Conservation (phyloP, 2,329 filamentous ascomycete species). For the Grosmannia penicillata region DNA sequence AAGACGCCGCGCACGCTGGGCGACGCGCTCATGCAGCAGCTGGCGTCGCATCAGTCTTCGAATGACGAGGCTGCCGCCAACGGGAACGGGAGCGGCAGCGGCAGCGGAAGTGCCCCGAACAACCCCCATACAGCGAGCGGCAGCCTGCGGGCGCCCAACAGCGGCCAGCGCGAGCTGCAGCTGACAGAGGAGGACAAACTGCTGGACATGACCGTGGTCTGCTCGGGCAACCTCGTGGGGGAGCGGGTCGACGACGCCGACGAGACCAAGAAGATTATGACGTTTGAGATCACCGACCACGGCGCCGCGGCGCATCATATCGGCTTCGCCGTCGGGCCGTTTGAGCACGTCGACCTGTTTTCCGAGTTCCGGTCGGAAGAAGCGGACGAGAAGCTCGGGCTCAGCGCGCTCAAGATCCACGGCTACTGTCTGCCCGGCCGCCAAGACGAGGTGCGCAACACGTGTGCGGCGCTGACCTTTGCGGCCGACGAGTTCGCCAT, state of each 20-base stretch:
- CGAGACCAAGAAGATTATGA: slow-evolving; percentile 71
- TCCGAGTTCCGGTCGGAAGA: slow-evolving; percentile 80
- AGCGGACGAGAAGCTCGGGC: slow-evolving; percentile 79
- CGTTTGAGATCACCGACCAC: slow-evolving; percentile 51
- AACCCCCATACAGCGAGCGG: slow-evolving; percentile 18
- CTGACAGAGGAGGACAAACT: slow-evolving; percentile 68
- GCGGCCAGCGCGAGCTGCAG: slow-evolving; percentile 15
- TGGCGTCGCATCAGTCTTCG: slow-evolving; percentile 22
- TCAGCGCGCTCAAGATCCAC: slow-evolving; percentile 76
- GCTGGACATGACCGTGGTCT: slow-evolving; percentile 78
- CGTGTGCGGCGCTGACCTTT: slow-evolving; percentile 68
- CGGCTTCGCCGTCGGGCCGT: slow-evolving; percentile 86
- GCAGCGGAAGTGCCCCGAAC: too few species aligned
- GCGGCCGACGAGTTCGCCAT: slow-evolving; percentile 87
- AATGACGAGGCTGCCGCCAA: slow-evolving; percentile 10
- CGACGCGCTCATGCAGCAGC: slow-evolving; percentile 47
- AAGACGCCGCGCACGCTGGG: slow-evolving; percentile 76
- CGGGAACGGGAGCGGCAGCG: slow-evolving; percentile 14
- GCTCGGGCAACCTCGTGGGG: slow-evolving; percentile 77
- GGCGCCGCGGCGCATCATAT: slow-evolving; percentile 74
- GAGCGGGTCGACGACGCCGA: slow-evolving; percentile 67
- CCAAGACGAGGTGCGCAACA: slow-evolving; percentile 69
- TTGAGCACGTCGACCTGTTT: slow-evolving; percentile 77
- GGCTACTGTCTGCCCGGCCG: slow-evolving; percentile 83
- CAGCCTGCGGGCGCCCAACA: too few species aligned